Conservation (phyloP, 495 filamentous ascomycete genomes). For the Tuber indicum region DNA sequence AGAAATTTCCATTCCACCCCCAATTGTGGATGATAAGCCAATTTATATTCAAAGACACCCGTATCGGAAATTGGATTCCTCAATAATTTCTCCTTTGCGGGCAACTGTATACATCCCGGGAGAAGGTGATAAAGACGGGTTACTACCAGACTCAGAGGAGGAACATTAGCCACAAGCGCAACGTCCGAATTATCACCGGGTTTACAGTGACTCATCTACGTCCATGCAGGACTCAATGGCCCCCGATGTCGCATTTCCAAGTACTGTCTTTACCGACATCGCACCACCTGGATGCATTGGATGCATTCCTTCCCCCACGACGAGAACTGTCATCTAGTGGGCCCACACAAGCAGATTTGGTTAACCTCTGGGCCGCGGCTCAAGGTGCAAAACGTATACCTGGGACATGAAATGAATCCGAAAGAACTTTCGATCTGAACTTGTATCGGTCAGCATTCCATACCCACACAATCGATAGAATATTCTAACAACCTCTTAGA, state of each 20-base stretch:
- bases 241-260: not conserved
- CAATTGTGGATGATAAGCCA: not conserved
- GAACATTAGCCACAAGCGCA: not conserved
- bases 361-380: slow-evolving; percentile 20
- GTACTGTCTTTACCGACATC: not conserved
- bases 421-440: slow-evolving; percentile 28
- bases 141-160: not conserved
- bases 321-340: not conserved
- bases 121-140: slow-evolving; percentile 13
- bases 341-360: slow-evolving; percentile 13
- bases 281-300: not conserved
- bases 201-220: slow-evolving; percentile 3
- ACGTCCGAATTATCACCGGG: not conserved
- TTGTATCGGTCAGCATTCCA: slow-evolving; percentile 31
- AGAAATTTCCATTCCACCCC: slow-evolving; percentile 12
- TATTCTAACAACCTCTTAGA: slow-evolving; percentile 5
- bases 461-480: not conserved
- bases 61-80: slow-evolving; percentile 13
- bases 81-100: slow-evolving; percentile 18
- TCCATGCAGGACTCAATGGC: not conserved
- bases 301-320: no score
- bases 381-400: slow-evolving; percentile 3
- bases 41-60: not conserved
- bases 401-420: not conserved
- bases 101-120: slow-evolving; percentile 28